A percentile compares a stretch with the other conserved stretches of the same genome.
Evolutionary conservation across 331 rosid species (phyloP).

Genomic region (Stylosanthes scabra): DNA sequence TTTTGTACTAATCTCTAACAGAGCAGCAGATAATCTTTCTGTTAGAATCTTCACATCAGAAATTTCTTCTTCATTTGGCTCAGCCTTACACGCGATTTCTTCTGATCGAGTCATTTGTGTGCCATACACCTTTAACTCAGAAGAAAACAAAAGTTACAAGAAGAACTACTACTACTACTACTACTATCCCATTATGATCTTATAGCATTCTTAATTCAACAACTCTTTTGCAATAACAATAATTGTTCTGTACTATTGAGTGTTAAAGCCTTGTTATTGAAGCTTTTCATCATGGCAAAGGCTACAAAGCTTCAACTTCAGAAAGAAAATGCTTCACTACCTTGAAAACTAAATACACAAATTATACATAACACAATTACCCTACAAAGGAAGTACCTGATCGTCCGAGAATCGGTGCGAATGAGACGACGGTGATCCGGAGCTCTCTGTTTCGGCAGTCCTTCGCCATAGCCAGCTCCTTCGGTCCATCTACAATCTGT

Average conservation of each 20-base stretch:
- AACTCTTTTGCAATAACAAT: not conserved
- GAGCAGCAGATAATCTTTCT: constrained; percentile 63
- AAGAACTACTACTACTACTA: constrained; percentile 16
- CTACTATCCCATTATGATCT: not conserved
- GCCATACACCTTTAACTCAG: constrained; percentile 52
- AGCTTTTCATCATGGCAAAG: not conserved
- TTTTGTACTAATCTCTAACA: constrained; percentile 57
- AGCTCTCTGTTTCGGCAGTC: constrained; percentile 70
- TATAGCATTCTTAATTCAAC: constrained; percentile 7
- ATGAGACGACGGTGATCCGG: constrained; percentile 65
- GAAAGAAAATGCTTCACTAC: not conserved
- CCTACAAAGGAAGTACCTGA: constrained; percentile 45
- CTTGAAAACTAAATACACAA: constrained; percentile 9
- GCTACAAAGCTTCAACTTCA: not conserved
- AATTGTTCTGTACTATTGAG: constrained; percentile 1
- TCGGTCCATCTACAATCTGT: constrained; percentile 54
- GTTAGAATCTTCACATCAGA: constrained; percentile 49
- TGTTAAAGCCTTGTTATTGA: constrained; percentile 5
- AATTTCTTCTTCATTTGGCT: constrained; percentile 44
- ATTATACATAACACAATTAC: constrained; percentile 3
- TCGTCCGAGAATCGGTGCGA: constrained; percentile 71
- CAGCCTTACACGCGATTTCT: constrained; percentile 56
- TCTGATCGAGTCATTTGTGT: constrained; percentile 48
- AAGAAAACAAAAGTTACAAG: not conserved
- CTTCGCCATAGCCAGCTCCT: constrained; percentile 73